Percentiles rank a stretch among this genome's conserved stretches.
Evolutionary conservation across 2,329 filamentous ascomycete species (phyloP).

Genomic region (Truncatella angustata): DNA sequence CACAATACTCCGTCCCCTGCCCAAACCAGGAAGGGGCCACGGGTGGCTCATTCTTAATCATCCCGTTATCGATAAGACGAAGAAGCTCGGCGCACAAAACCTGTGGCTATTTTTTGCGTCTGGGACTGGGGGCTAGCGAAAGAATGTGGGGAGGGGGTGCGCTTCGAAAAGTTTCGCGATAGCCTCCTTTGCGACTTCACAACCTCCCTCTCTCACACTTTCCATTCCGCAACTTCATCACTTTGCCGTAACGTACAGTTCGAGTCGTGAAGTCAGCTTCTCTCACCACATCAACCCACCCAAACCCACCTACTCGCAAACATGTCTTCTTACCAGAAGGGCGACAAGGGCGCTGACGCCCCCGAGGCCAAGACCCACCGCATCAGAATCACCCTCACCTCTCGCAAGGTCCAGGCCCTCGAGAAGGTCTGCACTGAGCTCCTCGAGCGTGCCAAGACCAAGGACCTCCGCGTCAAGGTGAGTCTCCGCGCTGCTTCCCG

Average conservation of each 20-base stretch:
- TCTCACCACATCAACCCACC: conserved; percentile 15
- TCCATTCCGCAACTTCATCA: conserved; percentile 60
- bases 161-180: neutral
- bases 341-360: conserved; percentile 81
- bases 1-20: no score
- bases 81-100: no score
- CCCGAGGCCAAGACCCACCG: conserved; percentile 57
- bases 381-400: conserved; percentile 90
- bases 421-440: conserved; percentile 99
- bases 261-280: conserved; percentile 70
- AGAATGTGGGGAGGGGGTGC: no score
- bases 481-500: no score
- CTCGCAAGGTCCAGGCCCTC: conserved; percentile 89
- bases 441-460: conserved; percentile 96
- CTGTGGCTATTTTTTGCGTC: no score
- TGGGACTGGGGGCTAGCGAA: no score
- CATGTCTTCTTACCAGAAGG: conserved; percentile 92
- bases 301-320: conserved; percentile 40
- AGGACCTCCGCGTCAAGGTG: conserved; percentile 98
- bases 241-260: conserved; percentile 72
- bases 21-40: neutral
- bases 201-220: conserved; percentile 10
- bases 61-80: neutral
- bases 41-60: no score
- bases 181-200: neutral